Percentiles rank a stretch among this genome's conserved stretches.
These are phyloP conservation scores for Leccinellum luteum DNA, from an alignment of 768 basidiomycete species.

Conservation along the genomic window DNA sequence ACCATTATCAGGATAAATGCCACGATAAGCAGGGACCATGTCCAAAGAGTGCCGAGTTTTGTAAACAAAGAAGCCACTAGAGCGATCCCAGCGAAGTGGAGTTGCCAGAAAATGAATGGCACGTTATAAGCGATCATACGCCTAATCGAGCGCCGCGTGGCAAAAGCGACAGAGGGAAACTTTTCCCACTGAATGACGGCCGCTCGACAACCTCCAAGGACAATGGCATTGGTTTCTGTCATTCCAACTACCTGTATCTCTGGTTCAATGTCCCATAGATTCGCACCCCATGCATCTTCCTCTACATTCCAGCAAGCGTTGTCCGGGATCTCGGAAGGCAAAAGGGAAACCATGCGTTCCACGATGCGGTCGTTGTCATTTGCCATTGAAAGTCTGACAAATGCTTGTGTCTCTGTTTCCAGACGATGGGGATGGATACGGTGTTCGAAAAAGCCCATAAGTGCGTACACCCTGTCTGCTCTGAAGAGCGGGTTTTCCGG, in stretches of 20 bases:
- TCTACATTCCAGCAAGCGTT: slow-evolving; percentile 21
- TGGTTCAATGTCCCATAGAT: slow-evolving; percentile 22
- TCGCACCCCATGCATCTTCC: slow-evolving; percentile 13
- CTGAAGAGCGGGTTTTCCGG: background rate
- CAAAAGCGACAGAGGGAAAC: slow-evolving; percentile 20
- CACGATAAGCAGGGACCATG: background rate
- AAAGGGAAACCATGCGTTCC: slow-evolving; percentile 23
- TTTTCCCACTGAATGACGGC: slow-evolving; percentile 23
- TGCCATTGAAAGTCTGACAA: slow-evolving; percentile 23
- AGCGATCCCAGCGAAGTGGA: background rate
- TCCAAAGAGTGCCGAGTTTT: no score
- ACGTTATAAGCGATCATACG: slow-evolving; percentile 5
- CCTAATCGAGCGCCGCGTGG: slow-evolving; percentile 9
- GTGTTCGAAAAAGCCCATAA: slow-evolving; percentile 28
- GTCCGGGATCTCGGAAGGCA: slow-evolving; percentile 2
- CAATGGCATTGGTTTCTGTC: slow-evolving; percentile 12
- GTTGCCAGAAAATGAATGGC: slow-evolving; percentile 5
- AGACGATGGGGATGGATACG: slow-evolving; percentile 16
- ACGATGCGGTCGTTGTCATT: slow-evolving; percentile 23
- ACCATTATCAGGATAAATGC: slow-evolving; percentile 12
- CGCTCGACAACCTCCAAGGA: slow-evolving; percentile 26
- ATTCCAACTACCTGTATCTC: slow-evolving; percentile 18
- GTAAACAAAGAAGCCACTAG: background rate
- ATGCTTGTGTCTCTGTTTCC: slow-evolving; percentile 22
- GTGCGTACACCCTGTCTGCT: slow-evolving; percentile 25